Percentiles rank a stretch among this genome's conserved stretches.
These are phyloP conservation scores for Tetrastigma voinierianum DNA, from an alignment of 164 flowering plant genomes.

Conservation along the genomic window DNA sequence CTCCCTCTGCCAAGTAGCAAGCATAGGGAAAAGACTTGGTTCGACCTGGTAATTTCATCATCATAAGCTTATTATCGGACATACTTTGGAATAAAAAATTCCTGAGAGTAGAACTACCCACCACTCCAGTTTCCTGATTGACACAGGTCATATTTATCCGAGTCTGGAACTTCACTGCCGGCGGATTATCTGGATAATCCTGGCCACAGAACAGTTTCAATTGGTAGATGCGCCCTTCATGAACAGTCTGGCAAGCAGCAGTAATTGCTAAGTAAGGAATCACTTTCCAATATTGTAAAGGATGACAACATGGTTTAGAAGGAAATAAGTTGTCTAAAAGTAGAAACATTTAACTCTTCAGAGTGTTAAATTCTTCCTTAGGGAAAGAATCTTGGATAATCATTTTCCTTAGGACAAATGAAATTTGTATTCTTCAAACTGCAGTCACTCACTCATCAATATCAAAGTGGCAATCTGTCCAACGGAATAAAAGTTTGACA, in stretches of 20 bases:
- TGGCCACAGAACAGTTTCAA: slow-evolving; percentile 74
- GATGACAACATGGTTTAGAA: not conserved
- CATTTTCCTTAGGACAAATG: too few species aligned
- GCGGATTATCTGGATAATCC: slow-evolving; percentile 77
- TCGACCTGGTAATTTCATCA: slow-evolving; percentile 53
- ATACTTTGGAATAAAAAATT: not conserved
- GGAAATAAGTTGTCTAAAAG: too few species aligned
- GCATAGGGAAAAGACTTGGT: slow-evolving; percentile 71
- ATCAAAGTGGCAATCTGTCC: too few species aligned
- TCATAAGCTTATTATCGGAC: slow-evolving; percentile 6
- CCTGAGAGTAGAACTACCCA: slow-evolving; percentile 21
- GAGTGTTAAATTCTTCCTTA: too few species aligned
- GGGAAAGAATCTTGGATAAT: too few species aligned
- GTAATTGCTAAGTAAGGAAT: not conserved
- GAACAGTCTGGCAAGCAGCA: slow-evolving; percentile 55
- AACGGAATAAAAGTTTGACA: too few species aligned
- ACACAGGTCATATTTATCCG: slow-evolving; percentile 82
- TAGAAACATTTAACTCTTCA: too few species aligned
- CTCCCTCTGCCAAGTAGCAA: slow-evolving; percentile 72
- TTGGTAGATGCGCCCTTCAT: slow-evolving; percentile 82
- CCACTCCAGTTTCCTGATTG: slow-evolving; percentile 79
- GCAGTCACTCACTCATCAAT: too few species aligned
- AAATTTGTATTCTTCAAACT: too few species aligned
- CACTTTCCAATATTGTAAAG: not conserved
- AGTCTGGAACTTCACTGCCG: slow-evolving; percentile 69